Conservation (phyloP, 75 land plant genomes). For the Pinus albicaulis region DNA sequence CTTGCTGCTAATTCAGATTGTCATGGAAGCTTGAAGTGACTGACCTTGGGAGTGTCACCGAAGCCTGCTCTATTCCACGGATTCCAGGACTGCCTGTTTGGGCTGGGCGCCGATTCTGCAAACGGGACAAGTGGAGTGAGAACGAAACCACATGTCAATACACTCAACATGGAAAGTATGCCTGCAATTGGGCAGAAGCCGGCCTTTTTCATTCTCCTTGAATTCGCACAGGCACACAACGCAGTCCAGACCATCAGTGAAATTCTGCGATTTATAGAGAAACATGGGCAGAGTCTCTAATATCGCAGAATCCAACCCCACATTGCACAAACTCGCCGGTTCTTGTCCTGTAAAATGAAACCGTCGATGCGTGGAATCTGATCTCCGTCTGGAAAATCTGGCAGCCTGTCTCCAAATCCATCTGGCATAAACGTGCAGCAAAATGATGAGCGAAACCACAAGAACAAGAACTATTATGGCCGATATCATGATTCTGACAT, state of each 20-base stretch:
- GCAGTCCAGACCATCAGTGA: constrained; percentile 26
- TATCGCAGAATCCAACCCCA: constrained; percentile 25
- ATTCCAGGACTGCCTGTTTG: no score
- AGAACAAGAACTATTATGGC: constrained; percentile 33
- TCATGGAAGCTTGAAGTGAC: no score
- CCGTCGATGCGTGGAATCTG: background rate
- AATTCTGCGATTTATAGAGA: constrained; percentile 8
- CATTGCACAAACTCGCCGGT: background rate
- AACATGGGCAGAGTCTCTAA: constrained; percentile 31
- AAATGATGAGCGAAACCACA: constrained; percentile 31
- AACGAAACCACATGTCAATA: background rate
- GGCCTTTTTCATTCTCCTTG: constrained; percentile 27
- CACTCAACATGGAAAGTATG: constrained; percentile 49
- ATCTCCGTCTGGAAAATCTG: background rate
- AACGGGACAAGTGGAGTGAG: no score
- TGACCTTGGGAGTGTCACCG: no score
- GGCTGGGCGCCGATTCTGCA: no score
- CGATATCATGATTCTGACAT: constrained; percentile 37
- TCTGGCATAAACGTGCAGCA: constrained; percentile 35
- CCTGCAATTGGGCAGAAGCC: constrained; percentile 39
- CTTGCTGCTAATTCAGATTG: no score
- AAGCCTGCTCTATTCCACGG: no score
- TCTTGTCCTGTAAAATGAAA: constrained; percentile 11
- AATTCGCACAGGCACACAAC: constrained; percentile 49
- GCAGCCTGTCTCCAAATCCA: constrained; percentile 36